Percentiles rank a stretch among this genome's conserved stretches.
phyloP scores from a whole-genome alignment of 805 yeast genomes.

The Saturnispora silvae region DNA sequence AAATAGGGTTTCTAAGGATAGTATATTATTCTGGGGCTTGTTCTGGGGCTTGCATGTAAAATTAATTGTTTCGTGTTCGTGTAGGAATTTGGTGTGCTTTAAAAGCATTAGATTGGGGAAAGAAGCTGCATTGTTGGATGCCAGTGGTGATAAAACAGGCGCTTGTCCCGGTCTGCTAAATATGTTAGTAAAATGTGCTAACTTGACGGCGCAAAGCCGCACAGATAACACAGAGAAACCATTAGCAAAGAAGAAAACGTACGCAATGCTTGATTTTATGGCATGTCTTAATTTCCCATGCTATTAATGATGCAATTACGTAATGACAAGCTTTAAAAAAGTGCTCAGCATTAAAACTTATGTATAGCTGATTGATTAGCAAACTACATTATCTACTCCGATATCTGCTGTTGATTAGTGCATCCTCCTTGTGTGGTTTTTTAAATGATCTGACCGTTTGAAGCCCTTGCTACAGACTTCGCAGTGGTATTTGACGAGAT shows the following conservation, averaged over 20 bases:
- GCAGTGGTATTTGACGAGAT: slow-evolving; percentile 45
- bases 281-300: no score
- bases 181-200: no score
- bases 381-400: no score
- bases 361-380: no score
- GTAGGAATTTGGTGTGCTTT: no score
- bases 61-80: no score
- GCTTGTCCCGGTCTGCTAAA: no score
- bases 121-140: neutral
- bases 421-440: slow-evolving; percentile 47
- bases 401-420: no score
- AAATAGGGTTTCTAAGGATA: no score
- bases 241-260: neutral
- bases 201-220: no score
- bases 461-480: slow-evolving; percentile 48
- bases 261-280: no score
- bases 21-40: neutral
- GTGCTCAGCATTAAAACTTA: neutral
- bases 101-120: neutral
- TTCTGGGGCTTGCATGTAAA: neutral
- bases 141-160: neutral
- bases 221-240: neutral
- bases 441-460: slow-evolving; percentile 56
- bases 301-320: no score
- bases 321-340: neutral